Evolutionary conservation across 2,329 filamentous ascomycete genomes (phyloP), one percentile per base, ranked within the genome.

Genomic region (Fusarium stilboides): DNA sequence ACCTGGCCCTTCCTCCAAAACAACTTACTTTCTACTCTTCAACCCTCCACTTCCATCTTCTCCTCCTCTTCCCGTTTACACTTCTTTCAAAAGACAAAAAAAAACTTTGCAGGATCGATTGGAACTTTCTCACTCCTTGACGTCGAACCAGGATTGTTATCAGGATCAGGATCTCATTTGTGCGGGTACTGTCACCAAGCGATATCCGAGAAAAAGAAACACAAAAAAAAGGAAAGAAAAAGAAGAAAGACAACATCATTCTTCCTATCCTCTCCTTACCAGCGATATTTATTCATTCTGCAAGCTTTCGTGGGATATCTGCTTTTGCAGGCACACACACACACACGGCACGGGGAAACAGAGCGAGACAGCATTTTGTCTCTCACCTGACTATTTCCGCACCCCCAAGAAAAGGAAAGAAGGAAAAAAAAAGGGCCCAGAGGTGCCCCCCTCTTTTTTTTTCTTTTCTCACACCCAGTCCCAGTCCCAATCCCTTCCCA

Each of bases 321-420:
- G 19, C 34, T 64, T 46, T 53, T 65, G 62, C 53, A 53, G 62
- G 40, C 57, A 37, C 58, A 64, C 59, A 33, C 47, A 49, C 33
- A 51, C 22, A 14, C 36, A 22, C 33, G 45, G 33, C 36, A 22
- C 33, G 45, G 33, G 40, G 31, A 62, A 37, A 58, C 52, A 65
- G 45, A 65, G 62, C 42, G 52, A 52, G 53, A 64, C 28, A 55
- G 59, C 49, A 51, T 55, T 62, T 57, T 58, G 61, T 66, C 57
- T 69, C 62, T 66, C 62, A 65, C 65, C 69, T 72, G 59, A 68
- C 65, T 68, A 68, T 68, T 68, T 68, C 65, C 65, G 65, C 65
- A 68, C 65, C 58, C 66, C 57, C 62, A 65, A 52, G 61, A 59
- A 56, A 26, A 59, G 62, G 40, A 36, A 39, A 40, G 46, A 56